These are phyloP conservation scores for Fagopyrum homotropicum DNA, from an alignment of 148 eudicot genomes.

Conservation along the genomic window DNA sequence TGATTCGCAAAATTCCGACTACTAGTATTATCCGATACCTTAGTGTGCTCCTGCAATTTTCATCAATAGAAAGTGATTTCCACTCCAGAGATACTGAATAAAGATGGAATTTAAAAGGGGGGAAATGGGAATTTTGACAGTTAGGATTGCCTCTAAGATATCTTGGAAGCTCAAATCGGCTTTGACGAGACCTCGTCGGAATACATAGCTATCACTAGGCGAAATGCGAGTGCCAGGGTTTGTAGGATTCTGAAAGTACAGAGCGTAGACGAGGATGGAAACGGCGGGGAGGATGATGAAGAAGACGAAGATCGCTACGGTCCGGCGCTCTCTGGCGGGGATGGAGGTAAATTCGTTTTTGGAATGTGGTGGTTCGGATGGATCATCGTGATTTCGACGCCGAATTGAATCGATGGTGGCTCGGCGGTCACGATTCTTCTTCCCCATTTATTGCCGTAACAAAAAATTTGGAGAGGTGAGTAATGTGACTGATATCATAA, in stretches of 20 bases:
- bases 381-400: conserved; percentile 27
- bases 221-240: not conserved
- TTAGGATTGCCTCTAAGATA: conserved; percentile 43
- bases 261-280: conserved; percentile 30
- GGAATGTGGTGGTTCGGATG: conserved; percentile 12
- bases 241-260: conserved; percentile 11
- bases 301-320: conserved; percentile 21
- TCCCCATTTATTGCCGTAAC: conserved; percentile 19
- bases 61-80: conserved; percentile 2
- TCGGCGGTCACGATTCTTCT: conserved; percentile 35
- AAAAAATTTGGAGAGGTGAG: not conserved
- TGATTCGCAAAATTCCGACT: conserved; percentile 48
- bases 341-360: conserved; percentile 9
- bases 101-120: not conserved
- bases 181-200: conserved; percentile 34
- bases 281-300: conserved; percentile 32
- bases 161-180: conserved; percentile 41
- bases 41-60: conserved; percentile 62
- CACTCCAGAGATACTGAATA: conserved; percentile 2
- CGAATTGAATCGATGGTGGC: conserved; percentile 28
- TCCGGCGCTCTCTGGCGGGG: conserved; percentile 19
- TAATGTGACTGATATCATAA: not conserved
- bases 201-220: conserved; percentile 6
- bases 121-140: not conserved
- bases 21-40: conserved; percentile 50